A percentile compares a stretch with the other conserved stretches of the same genome.
These are phyloP conservation scores for Xylaria sp. DNA, from an alignment of 2,329 filamentous ascomycete species.

Conservation along the genomic window DNA sequence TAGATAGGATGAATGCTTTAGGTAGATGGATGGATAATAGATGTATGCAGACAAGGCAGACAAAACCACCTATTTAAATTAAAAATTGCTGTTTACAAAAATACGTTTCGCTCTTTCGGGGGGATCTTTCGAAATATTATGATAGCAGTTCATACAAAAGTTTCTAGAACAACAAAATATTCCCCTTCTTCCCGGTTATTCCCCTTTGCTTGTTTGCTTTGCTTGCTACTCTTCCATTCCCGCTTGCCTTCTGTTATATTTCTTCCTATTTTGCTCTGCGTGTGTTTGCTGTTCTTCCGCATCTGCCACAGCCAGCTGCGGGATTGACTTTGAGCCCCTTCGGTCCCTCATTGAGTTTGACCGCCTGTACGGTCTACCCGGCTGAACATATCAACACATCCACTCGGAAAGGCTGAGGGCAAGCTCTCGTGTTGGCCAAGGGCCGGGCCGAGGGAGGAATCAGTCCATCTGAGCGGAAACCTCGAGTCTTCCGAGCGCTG, in stretches of 20 bases:
- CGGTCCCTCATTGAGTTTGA: neutral
- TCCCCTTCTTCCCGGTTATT: slow-evolving; percentile 3
- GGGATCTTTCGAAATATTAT: slow-evolving; percentile 25
- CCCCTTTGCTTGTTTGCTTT: too few relatives aligned
- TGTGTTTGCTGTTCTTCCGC: neutral
- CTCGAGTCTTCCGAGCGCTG: neutral
- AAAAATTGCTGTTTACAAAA: slow-evolving; percentile 10
- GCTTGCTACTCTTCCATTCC: neutral
- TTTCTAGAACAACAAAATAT: slow-evolving; percentile 14
- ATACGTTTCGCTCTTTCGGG: neutral
- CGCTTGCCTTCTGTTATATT: too few relatives aligned
- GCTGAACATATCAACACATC: neutral
- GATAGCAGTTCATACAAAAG: slow-evolving; percentile 24
- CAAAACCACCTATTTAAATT: slow-evolving; percentile 1
- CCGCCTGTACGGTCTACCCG: neutral
- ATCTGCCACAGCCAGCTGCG: slow-evolving; percentile 24
- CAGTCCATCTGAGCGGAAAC: slow-evolving; percentile 4
- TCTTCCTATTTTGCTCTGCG: too few relatives aligned
- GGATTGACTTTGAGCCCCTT: slow-evolving; percentile 4
- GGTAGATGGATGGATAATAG: neutral
- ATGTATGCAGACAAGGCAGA: neutral
- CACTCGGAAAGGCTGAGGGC: neutral
- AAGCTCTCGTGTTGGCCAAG: neutral
- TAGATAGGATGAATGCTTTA: too few relatives aligned
- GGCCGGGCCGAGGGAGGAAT: neutral